Conservation (phyloP, 1,139 yeast species). For the Nakaseomyces sp. region DNA sequence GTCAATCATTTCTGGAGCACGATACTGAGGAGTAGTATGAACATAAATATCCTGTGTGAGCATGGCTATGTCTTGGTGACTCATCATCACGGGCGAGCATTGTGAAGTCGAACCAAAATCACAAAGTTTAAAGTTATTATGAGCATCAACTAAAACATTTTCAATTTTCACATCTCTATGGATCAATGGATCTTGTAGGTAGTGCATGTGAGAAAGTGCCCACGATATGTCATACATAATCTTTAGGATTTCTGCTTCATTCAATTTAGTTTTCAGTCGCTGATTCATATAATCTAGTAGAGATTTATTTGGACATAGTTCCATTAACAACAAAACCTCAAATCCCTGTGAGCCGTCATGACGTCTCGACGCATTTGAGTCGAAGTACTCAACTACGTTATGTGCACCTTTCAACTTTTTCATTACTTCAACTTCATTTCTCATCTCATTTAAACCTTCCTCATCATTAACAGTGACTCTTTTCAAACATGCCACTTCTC, state of each 20-base stretch:
- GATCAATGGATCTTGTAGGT: constrained; percentile 66
- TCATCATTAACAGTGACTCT: constrained; percentile 70
- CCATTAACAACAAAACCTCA: constrained; percentile 90
- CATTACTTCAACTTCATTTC: constrained; percentile 83
- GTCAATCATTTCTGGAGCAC: constrained; percentile 96
- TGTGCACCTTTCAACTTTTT: constrained; percentile 69
- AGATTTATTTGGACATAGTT: constrained; percentile 78
- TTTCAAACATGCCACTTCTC: constrained; percentile 57
- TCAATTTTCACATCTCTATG: constrained; percentile 95
- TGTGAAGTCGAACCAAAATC: constrained; percentile 90
- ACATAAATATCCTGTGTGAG: constrained; percentile 77
- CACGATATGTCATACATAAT: constrained; percentile 76
- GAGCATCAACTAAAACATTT: constrained; percentile 72
- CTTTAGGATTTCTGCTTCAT: constrained; percentile 71
- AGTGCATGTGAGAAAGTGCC: constrained; percentile 86
- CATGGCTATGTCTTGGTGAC: constrained; percentile 38
- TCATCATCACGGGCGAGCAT: constrained; percentile 39
- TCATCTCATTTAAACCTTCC: constrained; percentile 52
- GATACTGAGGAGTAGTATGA: constrained; percentile 95
- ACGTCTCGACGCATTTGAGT: constrained; percentile 85
- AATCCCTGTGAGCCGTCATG: constrained; percentile 34
- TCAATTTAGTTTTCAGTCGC: constrained; percentile 66
- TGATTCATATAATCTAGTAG: constrained; percentile 90
- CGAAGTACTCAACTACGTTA: constrained; percentile 80
- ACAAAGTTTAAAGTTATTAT: constrained; percentile 70